Conservation (phyloP, 192 early-diverging fungal genomes). For the Coemansia sp. region DNA sequence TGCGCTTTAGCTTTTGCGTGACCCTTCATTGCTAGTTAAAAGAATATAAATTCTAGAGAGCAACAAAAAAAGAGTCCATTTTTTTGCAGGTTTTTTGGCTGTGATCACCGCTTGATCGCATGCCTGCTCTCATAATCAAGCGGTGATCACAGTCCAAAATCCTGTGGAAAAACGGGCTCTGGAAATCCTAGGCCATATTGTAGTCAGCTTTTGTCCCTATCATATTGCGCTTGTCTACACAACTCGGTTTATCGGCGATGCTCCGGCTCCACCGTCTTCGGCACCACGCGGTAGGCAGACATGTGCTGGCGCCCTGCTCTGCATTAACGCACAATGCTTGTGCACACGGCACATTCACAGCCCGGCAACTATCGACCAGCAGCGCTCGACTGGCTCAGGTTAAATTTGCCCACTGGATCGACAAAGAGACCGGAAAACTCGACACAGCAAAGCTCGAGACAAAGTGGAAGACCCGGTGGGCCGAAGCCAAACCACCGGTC, state of each 20-base stretch:
- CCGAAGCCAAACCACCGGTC: constrained; percentile 18
- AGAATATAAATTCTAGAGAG: not conserved
- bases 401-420: constrained; percentile 41
- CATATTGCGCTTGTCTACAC: too few relatives aligned
- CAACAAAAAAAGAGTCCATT: not conserved
- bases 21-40: not conserved
- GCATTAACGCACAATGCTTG: too few relatives aligned
- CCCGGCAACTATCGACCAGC: not conserved
- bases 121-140: too few relatives aligned
- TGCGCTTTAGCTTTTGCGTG: not conserved
- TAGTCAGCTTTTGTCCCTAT: too few relatives aligned
- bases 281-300: not conserved
- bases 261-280: not conserved
- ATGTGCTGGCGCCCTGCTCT: not conserved
- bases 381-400: not conserved
- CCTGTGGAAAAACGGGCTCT: too few relatives aligned
- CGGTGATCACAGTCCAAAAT: too few relatives aligned
- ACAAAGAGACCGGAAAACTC: constrained; percentile 36
- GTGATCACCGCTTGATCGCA: too few relatives aligned
- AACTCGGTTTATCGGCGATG: not conserved
- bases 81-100: too few relatives aligned
- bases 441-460: constrained; percentile 60
- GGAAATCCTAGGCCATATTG: too few relatives aligned
- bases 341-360: not conserved
- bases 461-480: constrained; percentile 61